These are phyloP conservation scores for Hysterium pulicare DNA, from an alignment of 2,329 filamentous ascomycete genomes.

Conservation along the genomic window DNA sequence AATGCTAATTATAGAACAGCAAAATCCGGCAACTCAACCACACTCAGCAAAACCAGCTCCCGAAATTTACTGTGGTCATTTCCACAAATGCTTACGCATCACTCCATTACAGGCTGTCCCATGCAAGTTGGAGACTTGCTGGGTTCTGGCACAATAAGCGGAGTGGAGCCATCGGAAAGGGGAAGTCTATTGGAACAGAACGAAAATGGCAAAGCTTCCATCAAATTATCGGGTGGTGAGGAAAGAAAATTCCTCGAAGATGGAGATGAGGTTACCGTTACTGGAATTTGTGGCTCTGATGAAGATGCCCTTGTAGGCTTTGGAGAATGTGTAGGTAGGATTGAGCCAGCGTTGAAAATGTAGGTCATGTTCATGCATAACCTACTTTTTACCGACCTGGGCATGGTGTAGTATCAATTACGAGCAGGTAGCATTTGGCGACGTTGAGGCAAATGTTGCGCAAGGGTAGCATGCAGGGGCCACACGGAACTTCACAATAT, in stretches of 20 bases:
- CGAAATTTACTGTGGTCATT: constrained; percentile 77
- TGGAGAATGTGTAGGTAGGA: constrained; percentile 66
- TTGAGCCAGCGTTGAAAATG: constrained; percentile 42
- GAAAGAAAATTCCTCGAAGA: constrained; percentile 70
- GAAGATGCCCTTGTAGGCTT: constrained; percentile 71
- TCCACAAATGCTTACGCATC: constrained; percentile 78
- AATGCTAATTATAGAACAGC: constrained; percentile 19
- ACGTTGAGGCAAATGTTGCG: too few species aligned
- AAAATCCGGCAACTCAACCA: constrained; percentile 50
- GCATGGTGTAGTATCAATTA: too few species aligned
- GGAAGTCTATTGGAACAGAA: constrained; percentile 73
- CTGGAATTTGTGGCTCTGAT: constrained; percentile 61
- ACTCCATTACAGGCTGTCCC: constrained; percentile 71
- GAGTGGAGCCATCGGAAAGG: constrained; percentile 54
- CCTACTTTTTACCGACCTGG: too few species aligned
- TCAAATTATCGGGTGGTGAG: constrained; percentile 62
- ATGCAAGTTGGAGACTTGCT: constrained; percentile 72
- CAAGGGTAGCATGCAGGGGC: too few species aligned
- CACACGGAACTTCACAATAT: too few species aligned
- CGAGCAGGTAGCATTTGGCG: too few species aligned
- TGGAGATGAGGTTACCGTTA: constrained; percentile 66
- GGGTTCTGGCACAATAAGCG: constrained; percentile 76
- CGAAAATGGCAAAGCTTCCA: constrained; percentile 61
- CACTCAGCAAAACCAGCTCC: constrained; percentile 59
- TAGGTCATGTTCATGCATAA: too few species aligned